These are phyloP conservation scores for Dendryphion nanum DNA, from an alignment of 2,329 filamentous ascomycete genomes.

Conservation along the genomic window DNA sequence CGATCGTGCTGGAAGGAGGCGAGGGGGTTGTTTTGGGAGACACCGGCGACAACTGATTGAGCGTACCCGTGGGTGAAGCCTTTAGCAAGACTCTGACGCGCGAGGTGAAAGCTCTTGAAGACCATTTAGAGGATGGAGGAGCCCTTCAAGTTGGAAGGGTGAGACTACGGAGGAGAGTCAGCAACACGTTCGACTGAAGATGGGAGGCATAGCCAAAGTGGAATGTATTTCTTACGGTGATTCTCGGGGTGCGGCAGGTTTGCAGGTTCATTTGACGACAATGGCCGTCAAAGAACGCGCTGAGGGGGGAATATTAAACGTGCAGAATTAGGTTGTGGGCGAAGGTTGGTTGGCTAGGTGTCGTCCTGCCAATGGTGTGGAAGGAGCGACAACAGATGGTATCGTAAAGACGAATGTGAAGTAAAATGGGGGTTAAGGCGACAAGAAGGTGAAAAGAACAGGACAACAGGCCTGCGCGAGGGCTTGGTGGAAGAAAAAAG, in stretches of 20 bases:
- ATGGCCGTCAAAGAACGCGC: constrained; percentile 91
- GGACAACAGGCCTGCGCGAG: constrained; percentile 15
- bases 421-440: too few species aligned
- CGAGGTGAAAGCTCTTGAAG: constrained; percentile 73
- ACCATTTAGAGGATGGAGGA: constrained; percentile 80
- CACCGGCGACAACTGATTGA: constrained; percentile 92
- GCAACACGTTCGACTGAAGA: constrained; percentile 5
- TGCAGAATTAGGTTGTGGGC: too few species aligned
- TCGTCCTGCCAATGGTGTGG: too few species aligned
- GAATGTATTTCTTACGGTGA: constrained; percentile 58
- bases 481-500: constrained; percentile 16
- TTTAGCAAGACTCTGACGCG: constrained; percentile 96
- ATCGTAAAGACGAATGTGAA: too few species aligned
- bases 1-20: constrained; percentile 50
- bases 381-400: too few species aligned
- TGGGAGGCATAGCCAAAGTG: too few species aligned
- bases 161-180: constrained; percentile 36
- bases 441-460: too few species aligned
- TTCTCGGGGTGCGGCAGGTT: constrained; percentile 58
- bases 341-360: too few species aligned
- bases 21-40: constrained; percentile 59
- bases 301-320: constrained; percentile 41
- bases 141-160: constrained; percentile 60
- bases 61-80: constrained; percentile 97
- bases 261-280: constrained; percentile 99